These are phyloP conservation scores for Zygoascus tannicola DNA, from an alignment of 805 yeast species.

Conservation along the genomic window DNA sequence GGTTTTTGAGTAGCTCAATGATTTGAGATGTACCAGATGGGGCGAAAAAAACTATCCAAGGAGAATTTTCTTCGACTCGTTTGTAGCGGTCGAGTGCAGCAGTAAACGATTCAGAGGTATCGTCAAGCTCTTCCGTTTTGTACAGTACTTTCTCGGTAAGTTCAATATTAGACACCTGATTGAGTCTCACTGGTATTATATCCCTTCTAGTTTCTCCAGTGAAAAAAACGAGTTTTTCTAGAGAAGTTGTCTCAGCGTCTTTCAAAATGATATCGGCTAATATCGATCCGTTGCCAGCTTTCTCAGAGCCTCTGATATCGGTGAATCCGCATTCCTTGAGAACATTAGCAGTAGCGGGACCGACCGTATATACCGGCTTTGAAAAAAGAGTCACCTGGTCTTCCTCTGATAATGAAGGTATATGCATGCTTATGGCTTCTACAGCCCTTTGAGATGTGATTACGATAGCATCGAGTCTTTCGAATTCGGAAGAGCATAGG, in stretches of 20 bases:
- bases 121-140: conserved; percentile 46
- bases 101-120: conserved; percentile 32
- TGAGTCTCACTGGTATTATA: conserved; percentile 58
- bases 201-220: conserved; percentile 84
- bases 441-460: conserved; percentile 91
- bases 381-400: conserved; percentile 16
- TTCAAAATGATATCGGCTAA: conserved; percentile 54
- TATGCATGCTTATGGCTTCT: conserved; percentile 39
- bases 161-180: conserved; percentile 31
- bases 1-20: conserved; percentile 36
- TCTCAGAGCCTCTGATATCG: conserved; percentile 58
- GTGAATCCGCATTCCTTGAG: conserved; percentile 53
- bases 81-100: conserved; percentile 1
- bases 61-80: conserved; percentile 13
- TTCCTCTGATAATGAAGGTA: conserved; percentile 5
- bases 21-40: conserved; percentile 77
- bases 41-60: conserved; percentile 82
- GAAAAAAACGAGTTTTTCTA: conserved; percentile 43
- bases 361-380: conserved; percentile 69
- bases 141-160: conserved; percentile 60
- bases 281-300: conserved; percentile 73
- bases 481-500: conserved; percentile 37
- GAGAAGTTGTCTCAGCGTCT: conserved; percentile 8
- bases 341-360: conserved; percentile 72
- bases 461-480: conserved; percentile 44